These are phyloP conservation scores for Metschnikowia vanudenii DNA, from an alignment of 805 yeast genomes.

Conservation along the genomic window DNA sequence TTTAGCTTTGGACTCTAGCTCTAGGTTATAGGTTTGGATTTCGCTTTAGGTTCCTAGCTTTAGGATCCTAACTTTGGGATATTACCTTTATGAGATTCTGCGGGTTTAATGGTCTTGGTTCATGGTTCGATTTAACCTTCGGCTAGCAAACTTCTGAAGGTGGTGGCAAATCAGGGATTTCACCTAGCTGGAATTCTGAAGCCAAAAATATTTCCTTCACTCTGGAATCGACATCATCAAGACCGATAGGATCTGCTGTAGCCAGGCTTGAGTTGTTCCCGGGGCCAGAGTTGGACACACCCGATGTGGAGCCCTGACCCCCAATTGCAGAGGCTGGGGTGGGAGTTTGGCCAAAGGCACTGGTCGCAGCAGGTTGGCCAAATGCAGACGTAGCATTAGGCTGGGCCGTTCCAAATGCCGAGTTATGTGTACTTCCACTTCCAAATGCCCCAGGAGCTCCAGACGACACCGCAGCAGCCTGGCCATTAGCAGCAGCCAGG, in stretches of 20 bases:
- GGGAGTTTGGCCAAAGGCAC: conserved; percentile 6
- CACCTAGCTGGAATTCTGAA: conserved; percentile 51
- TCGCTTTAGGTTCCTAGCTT: too few relatives aligned
- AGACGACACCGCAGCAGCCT: not conserved
- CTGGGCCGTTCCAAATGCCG: not conserved
- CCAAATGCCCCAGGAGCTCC: too few relatives aligned
- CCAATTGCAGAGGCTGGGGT: conserved; percentile 3
- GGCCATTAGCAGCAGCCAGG: not conserved
- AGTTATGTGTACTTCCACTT: not conserved
- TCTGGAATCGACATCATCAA: conserved; percentile 41
- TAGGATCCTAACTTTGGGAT: too few relatives aligned
- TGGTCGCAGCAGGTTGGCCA: conserved; percentile 2
- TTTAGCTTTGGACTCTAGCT: too few relatives aligned
- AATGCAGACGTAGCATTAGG: not conserved
- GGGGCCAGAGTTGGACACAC: not conserved
- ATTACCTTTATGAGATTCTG: too few relatives aligned
- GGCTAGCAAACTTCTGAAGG: conserved; percentile 39
- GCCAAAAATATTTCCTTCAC: conserved; percentile 50
- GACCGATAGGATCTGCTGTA: not conserved
- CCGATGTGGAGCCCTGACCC: not conserved
- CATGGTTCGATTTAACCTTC: too few relatives aligned
- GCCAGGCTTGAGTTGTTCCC: not conserved
- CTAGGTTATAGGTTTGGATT: too few relatives aligned
- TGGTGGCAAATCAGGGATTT: conserved; percentile 72
- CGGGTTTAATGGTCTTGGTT: too few relatives aligned